Percentiles rank a stretch among this genome's conserved stretches.
Conservation (phyloP, 768 basidiomycete species). For the Termitomyces sp. region DNA sequence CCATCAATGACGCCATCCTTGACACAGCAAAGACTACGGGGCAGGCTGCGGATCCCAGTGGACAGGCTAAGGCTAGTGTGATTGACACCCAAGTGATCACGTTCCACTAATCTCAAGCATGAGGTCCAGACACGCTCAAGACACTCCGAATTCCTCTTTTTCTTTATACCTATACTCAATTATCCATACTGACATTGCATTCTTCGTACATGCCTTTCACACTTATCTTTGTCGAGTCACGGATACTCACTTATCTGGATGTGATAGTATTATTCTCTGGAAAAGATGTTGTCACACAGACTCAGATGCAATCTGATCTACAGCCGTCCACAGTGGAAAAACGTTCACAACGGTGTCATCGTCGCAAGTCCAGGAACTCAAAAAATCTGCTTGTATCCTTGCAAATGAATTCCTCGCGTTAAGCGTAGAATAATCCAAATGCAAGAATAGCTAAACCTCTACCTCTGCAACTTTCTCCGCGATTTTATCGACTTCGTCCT, state of each 20-base stretch:
- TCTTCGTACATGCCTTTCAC: no score
- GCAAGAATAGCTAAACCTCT: conserved; percentile 3
- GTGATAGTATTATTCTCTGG: background rate
- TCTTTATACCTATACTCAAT: no score
- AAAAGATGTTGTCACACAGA: background rate
- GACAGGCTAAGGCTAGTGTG: no score
- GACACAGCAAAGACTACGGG: background rate
- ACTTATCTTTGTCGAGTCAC: no score
- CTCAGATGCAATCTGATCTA: background rate
- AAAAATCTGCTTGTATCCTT: background rate
- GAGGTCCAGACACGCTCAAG: no score
- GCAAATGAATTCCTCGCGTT: background rate
- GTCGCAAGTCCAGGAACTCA: background rate
- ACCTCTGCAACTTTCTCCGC: conserved; percentile 18
- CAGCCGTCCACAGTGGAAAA: background rate
- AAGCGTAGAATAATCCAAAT: conserved; percentile 5
- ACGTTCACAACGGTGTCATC: background rate
- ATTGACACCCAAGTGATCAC: no score
- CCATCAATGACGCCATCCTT: background rate
- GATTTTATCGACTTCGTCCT: conserved; percentile 14
- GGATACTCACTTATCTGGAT: no score
- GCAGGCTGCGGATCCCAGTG: no score
- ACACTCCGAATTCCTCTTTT: no score
- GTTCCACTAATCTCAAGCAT: no score
- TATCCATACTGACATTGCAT: no score